Conservation (phyloP, 768 basidiomycete species). For the Polyporus arcularius region DNA sequence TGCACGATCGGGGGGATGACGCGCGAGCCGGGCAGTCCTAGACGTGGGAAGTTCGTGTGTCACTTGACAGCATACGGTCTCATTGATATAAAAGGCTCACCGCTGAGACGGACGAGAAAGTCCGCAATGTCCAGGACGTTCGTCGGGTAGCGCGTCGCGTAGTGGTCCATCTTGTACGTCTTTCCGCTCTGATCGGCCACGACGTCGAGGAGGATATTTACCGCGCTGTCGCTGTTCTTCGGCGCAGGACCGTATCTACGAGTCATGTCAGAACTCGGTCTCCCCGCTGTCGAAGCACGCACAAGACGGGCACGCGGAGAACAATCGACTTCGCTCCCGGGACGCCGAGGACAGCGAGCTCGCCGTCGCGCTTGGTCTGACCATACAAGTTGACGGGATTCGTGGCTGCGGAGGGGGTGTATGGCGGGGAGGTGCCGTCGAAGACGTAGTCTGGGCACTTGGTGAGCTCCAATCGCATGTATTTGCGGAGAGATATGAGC, state of each 20-base stretch:
- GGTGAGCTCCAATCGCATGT: neutral
- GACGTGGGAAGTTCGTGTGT: neutral
- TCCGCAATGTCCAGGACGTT: constrained; percentile 85
- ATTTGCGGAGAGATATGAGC: neutral
- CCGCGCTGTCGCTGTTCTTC: constrained; percentile 83
- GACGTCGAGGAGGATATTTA: constrained; percentile 87
- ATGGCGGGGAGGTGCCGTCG: constrained; percentile 90
- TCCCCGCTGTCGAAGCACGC: constrained; percentile 27
- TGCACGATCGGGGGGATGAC: constrained; percentile 76
- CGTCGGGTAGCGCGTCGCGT: constrained; percentile 90
- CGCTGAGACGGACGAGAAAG: constrained; percentile 75
- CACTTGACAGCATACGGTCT: neutral
- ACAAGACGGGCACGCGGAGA: constrained; percentile 92
- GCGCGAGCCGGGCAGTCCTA: constrained; percentile 36
- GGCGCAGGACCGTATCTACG: constrained; percentile 83
- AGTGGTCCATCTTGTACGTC: constrained; percentile 94
- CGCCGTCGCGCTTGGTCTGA: constrained; percentile 83
- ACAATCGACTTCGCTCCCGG: constrained; percentile 61
- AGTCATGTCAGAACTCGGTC: neutral
- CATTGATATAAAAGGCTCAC: constrained; percentile 41
- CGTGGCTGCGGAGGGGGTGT: constrained; percentile 67
- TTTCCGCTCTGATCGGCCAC: constrained; percentile 87
- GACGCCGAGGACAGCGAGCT: constrained; percentile 69
- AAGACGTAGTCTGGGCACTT: constrained; percentile 83
- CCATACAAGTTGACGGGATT: constrained; percentile 93